Conservation (phyloP, 352 stramenopile species). For the Globisporangium cylindrosporum region DNA sequence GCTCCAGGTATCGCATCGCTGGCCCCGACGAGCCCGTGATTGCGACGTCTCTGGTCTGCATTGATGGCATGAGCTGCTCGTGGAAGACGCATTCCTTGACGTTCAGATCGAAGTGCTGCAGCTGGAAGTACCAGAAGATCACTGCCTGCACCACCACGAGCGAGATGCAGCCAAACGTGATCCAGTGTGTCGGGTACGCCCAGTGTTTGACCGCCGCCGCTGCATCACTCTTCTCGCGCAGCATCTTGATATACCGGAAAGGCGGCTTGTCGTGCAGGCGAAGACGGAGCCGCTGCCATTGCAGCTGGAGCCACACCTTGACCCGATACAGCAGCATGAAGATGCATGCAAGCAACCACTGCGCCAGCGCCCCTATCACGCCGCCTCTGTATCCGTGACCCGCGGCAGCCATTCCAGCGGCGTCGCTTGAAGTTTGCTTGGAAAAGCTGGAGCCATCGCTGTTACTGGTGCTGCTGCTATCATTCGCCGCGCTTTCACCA, state of each 20-base stretch:
- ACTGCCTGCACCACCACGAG: constrained; percentile 46
- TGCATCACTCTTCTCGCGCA: constrained; percentile 12
- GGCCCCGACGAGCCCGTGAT: constrained; percentile 21
- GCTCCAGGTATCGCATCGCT: constrained; percentile 46
- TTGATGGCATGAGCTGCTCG: constrained; percentile 38
- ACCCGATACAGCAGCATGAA: constrained; percentile 20
- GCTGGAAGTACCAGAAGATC: constrained; percentile 49
- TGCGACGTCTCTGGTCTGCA: constrained; percentile 24
- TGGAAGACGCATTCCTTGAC: constrained; percentile 70
- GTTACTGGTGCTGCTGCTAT: constrained; percentile 3
- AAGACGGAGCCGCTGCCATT: constrained; percentile 25
- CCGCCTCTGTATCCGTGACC: constrained; percentile 8
- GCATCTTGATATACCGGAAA: constrained; percentile 13
- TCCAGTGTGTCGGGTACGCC: constrained; percentile 63
- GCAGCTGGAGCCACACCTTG: constrained; percentile 24
- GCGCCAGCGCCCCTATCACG: constrained; percentile 15
- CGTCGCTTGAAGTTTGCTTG: neutral
- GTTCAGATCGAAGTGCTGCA: constrained; percentile 42
- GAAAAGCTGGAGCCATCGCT: constrained; percentile 6
- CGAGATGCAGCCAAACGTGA: constrained; percentile 52
- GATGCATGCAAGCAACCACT: constrained; percentile 19
- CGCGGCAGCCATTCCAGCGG: neutral
- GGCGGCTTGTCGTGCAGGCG: constrained; percentile 24
- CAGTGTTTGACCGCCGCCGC: constrained; percentile 48
- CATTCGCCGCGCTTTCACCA: neutral